Evolutionary conservation across 2,329 filamentous ascomycete species (phyloP).

Genomic region (Passalora sequoiae): DNA sequence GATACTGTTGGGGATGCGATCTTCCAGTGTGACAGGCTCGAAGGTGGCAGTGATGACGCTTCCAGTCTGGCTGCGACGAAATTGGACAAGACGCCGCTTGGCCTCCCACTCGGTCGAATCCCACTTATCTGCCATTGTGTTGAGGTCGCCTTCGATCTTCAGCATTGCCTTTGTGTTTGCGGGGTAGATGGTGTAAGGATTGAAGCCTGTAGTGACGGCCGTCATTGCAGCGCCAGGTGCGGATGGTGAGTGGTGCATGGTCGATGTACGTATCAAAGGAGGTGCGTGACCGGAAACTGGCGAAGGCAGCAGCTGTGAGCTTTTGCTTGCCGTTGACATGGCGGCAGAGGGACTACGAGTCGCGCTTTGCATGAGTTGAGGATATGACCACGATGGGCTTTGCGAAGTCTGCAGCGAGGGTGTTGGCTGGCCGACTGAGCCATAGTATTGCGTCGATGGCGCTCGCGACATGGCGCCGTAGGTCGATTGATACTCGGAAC

Average conservation of each 20-base stretch:
- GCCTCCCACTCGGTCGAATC: conserved; percentile 71
- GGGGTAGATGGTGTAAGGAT: conserved; percentile 75
- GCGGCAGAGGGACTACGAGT: conserved; percentile 29
- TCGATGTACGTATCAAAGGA: conserved; percentile 62
- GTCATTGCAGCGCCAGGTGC: conserved; percentile 35
- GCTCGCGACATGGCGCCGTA: conserved; percentile 26
- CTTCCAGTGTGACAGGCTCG: conserved; percentile 69
- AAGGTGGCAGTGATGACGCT: conserved; percentile 79
- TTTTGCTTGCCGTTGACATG: conserved; percentile 23
- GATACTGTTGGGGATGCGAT: conserved; percentile 76
- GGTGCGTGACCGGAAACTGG: conserved; percentile 48
- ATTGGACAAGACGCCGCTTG: conserved; percentile 80
- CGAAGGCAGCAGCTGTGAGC: conserved; percentile 40
- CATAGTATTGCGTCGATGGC: conserved; percentile 28
- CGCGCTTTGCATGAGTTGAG: conserved; percentile 15
- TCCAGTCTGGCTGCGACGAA: conserved; percentile 74
- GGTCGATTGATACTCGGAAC: conserved; percentile 30
- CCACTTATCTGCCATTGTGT: conserved; percentile 80
- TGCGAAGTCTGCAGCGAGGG: conserved; percentile 33
- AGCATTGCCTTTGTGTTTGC: conserved; percentile 67
- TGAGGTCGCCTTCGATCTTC: conserved; percentile 79
- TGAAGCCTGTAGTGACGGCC: conserved; percentile 50
- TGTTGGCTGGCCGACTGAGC: conserved; percentile 21
- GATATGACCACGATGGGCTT: conserved; percentile 32
- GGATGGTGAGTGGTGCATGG: conserved; percentile 53